Percentiles rank a stretch among this genome's conserved stretches.
Conservation (phyloP, 345 rosid species). For the Salix caprea region DNA sequence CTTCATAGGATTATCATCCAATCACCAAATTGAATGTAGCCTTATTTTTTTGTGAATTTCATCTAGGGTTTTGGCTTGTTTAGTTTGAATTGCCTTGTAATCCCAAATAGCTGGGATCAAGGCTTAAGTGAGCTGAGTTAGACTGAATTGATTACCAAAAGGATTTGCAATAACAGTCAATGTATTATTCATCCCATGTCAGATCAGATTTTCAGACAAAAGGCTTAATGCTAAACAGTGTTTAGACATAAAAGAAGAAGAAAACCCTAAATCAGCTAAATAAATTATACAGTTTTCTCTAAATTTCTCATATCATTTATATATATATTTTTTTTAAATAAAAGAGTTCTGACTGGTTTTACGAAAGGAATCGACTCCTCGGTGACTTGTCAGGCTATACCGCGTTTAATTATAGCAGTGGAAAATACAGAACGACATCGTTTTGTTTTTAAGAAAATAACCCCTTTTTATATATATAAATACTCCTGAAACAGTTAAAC, state of each 20-base stretch:
- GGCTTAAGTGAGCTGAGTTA: not conserved
- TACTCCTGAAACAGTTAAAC: not conserved
- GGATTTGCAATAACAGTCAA: not conserved
- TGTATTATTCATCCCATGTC: not conserved
- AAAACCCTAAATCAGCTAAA: no score
- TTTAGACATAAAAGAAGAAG: no score
- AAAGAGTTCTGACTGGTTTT: no score
- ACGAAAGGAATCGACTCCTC: no score
- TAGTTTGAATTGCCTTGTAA: not conserved
- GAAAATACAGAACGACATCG: no score
- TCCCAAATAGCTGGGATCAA: slow-evolving; percentile 2
- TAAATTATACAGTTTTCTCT: no score
- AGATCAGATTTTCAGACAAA: not conserved
- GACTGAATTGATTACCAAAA: not conserved
- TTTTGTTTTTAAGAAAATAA: not conserved
- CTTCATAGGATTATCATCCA: not conserved
- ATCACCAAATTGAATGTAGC: not conserved
- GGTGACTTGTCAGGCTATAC: no score
- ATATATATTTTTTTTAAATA: no score
- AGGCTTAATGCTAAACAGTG: not conserved
- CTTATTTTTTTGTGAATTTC: not conserved
- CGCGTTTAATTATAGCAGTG: no score
- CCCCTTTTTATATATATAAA: not conserved
- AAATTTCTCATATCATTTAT: no score
- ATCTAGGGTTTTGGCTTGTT: slow-evolving; percentile 9